Percentiles rank a stretch among this genome's conserved stretches.
phyloP scores from a whole-genome alignment of 257 asterid species.

The Penstemon barbatus region DNA sequence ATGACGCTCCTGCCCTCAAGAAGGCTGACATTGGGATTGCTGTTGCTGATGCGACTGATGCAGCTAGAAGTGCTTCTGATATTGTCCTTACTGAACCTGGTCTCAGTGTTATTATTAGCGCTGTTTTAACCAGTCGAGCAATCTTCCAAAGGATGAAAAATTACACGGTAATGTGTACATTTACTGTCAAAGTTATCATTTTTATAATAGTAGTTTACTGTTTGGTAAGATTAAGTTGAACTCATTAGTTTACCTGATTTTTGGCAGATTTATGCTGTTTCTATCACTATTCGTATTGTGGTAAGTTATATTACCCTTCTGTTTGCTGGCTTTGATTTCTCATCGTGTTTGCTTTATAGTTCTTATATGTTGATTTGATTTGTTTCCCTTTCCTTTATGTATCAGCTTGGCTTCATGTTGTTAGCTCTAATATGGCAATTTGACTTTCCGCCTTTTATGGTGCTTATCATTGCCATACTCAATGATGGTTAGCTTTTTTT shows the following conservation, averaged over 20 bases:
- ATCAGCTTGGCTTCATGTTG: constrained; percentile 96
- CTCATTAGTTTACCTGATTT: constrained; percentile 13
- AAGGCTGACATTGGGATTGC: constrained; percentile 99
- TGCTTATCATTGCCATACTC: constrained; percentile 95
- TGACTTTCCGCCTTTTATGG: constrained; percentile 99
- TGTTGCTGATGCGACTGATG: constrained; percentile 98
- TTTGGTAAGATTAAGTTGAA: not conserved
- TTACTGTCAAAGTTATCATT: constrained; percentile 1
- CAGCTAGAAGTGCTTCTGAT: constrained; percentile 99
- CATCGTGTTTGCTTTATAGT: not conserved
- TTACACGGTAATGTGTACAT: constrained; percentile 63
- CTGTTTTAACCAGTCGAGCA: constrained; percentile 95
- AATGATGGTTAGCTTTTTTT: constrained; percentile 67
- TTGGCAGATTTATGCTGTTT: constrained; percentile 93
- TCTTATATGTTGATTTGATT: constrained; percentile 21
- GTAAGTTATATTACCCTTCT: constrained; percentile 45
- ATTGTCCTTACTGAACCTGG: constrained; percentile 99
- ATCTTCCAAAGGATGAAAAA: constrained; percentile 98
- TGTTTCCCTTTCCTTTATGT: constrained; percentile 22
- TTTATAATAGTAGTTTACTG: not conserved
- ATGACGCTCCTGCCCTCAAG: constrained; percentile 96
- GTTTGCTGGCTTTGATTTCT: not conserved
- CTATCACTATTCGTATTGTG: constrained; percentile 98
- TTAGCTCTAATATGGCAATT: constrained; percentile 93
- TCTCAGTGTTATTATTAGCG: constrained; percentile 96